A percentile compares a stretch with the other conserved stretches of the same genome.
Evolutionary conservation across 257 asterid species (phyloP).

Genomic region (Primulina tabacum): DNA sequence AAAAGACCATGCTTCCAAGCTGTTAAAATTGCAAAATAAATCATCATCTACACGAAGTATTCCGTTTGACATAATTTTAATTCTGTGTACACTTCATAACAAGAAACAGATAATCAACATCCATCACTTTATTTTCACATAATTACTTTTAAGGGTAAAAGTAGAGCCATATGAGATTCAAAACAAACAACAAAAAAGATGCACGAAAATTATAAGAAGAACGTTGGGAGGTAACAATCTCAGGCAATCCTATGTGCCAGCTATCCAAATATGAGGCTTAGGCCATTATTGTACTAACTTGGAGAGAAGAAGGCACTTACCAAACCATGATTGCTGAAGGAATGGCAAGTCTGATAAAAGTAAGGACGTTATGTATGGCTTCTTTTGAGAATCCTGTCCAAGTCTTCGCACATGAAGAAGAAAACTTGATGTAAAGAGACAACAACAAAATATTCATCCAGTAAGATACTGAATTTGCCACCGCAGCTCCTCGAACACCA

Average conservation of each 20-base stretch:
- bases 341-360: conserved; percentile 60
- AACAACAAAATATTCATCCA: conserved; percentile 58
- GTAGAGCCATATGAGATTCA: no score
- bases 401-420: conserved; percentile 54
- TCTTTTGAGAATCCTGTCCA: conserved; percentile 79
- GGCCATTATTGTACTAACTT: background rate
- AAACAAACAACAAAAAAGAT: no score
- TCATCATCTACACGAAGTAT: background rate
- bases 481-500: conserved; percentile 70
- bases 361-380: conserved; percentile 44
- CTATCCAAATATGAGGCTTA: background rate
- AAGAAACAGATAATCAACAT: no score
- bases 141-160: no score
- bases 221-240: no score
- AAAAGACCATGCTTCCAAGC: conserved; percentile 85
- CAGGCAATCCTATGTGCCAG: no score
- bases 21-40: conserved; percentile 27
- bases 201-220: no score
- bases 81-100: no score
- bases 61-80: background rate
- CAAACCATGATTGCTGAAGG: conserved; percentile 92
- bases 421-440: conserved; percentile 52
- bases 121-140: no score
- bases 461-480: conserved; percentile 58
- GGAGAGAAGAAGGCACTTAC: conserved; percentile 25